These are phyloP conservation scores for Myxozyma melibiosi DNA, from an alignment of 805 yeast genomes.

Conservation along the genomic window DNA sequence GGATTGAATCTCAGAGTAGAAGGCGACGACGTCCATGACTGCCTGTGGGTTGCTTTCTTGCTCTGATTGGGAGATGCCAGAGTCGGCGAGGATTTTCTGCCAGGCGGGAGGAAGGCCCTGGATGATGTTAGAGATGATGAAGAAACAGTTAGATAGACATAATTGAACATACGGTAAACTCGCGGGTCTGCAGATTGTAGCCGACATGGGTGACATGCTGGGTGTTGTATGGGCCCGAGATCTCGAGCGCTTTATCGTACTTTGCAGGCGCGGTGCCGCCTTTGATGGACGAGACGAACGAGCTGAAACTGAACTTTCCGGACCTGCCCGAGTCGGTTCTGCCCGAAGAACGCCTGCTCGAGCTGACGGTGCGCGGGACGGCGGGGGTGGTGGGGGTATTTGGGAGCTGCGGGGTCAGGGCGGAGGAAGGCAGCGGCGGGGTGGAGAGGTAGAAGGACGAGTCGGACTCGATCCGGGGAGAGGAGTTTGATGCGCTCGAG, in stretches of 20 bases:
- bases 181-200: slow-evolving; percentile 70
- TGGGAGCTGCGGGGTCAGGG: not conserved
- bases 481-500: slow-evolving; percentile 3
- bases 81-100: slow-evolving; percentile 71
- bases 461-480: slow-evolving; percentile 7
- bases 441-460: slow-evolving; percentile 5
- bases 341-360: slow-evolving; percentile 8
- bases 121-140: not conserved
- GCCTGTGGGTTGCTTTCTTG: slow-evolving; percentile 85
- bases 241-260: slow-evolving; percentile 42
- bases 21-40: slow-evolving; percentile 79
- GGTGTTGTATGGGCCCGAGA: slow-evolving; percentile 89
- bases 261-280: slow-evolving; percentile 1
- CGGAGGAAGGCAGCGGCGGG: slow-evolving; percentile 15
- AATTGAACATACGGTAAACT: slow-evolving; percentile 49
- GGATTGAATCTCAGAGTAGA: slow-evolving; percentile 49
- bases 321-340: slow-evolving; percentile 13
- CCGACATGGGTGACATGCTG: slow-evolving; percentile 90
- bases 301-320: slow-evolving; percentile 13
- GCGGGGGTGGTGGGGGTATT: slow-evolving; percentile 1
- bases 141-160: not conserved
- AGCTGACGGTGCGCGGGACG: not conserved
- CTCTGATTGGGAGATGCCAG: slow-evolving; percentile 76
- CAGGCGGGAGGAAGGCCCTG: slow-evolving; percentile 82
- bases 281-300: slow-evolving; percentile 23